Evolutionary conservation across 2,329 filamentous ascomycete species (phyloP), one percentile per base, ranked within the genome.

Genomic region (Monosporascus sp.): DNA sequence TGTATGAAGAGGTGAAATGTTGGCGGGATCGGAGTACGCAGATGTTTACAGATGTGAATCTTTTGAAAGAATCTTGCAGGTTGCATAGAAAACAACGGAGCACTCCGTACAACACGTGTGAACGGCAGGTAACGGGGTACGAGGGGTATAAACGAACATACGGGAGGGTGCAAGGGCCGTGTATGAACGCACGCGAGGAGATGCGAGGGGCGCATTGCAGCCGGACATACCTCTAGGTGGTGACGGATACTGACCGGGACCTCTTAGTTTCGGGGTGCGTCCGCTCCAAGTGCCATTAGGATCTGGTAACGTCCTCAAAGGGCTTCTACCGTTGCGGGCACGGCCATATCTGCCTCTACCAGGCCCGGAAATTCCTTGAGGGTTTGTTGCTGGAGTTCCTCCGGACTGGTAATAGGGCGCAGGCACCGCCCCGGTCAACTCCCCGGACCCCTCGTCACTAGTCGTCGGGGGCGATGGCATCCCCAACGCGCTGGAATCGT

Each of bases 281-380:
- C 72, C 74, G 51, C 73, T 69, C 81, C 81, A 85, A 48, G 74
- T 74, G 58, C 76, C 79, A 53, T 77, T 82, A 37, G 79, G 75
- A 64, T 88, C 83, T 20, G 79, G 73, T 45, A 85, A 72, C 24
- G 81, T 74, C 58, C 84, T 77, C 47, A 89, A 66, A 6, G 85
- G 83, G 60, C 79, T 86, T 66, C 85, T 80, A 15, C 80, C 79
- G 57, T 77, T 83, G 56, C 79, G 74, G 47, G 75, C 73, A 54
- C 90, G 82, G n/a, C 89, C 88, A 66, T 90, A 89, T 55, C 91
- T 84, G 47, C 91, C 92, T 72, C 92, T 81, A 11, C 91, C 92
- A 52, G 92, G 84, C 20, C 91, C 92, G 48, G 91, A 92, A 41
- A 96, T 86, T 14, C 90, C 89, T 60, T 82, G 86, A 4, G 79